These are phyloP conservation scores for Pisolithus tinctorius DNA, from an alignment of 768 basidiomycete genomes.

Conservation along the genomic window DNA sequence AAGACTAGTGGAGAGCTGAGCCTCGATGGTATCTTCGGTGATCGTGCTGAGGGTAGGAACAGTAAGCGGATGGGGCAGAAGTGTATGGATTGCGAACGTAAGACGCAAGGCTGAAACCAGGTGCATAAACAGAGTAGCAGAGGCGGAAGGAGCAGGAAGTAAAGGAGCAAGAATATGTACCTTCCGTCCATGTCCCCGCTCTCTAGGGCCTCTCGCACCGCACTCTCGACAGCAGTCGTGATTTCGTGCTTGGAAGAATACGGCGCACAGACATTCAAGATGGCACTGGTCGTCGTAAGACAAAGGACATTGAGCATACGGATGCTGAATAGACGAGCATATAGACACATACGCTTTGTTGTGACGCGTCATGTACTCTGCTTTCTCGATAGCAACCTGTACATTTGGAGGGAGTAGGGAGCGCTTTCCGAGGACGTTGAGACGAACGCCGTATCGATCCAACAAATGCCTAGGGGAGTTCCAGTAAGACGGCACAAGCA, in stretches of 20 bases:
- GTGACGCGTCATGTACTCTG: conserved; percentile 69
- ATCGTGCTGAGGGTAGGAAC: conserved; percentile 33
- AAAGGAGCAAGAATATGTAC: conserved; percentile 5
- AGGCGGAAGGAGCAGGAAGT: not conserved
- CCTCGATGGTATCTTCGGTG: conserved; percentile 61
- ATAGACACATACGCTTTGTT: conserved; percentile 52
- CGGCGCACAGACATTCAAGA: conserved; percentile 89
- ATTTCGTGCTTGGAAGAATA: conserved; percentile 93
- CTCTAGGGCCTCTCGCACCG: conserved; percentile 29
- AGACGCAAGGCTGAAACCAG: too few species aligned
- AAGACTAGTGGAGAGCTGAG: conserved; percentile 57
- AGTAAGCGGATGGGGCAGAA: not conserved
- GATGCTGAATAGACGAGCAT: not conserved
- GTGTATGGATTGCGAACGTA: too few species aligned
- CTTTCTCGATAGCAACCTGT: conserved; percentile 57
- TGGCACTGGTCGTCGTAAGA: conserved; percentile 45
- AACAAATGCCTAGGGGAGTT: conserved; percentile 58
- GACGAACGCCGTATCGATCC: conserved; percentile 72
- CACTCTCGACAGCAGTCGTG: conserved; percentile 54
- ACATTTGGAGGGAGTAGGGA: conserved; percentile 77
- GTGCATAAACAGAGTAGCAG: too few species aligned
- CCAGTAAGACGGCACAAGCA: not conserved
- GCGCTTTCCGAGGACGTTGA: conserved; percentile 74
- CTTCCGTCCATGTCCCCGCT: conserved; percentile 24
- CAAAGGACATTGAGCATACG: not conserved